phyloP scores from a whole-genome alignment of 1,139 yeast species.

The Nakaseomyces kungkrabaensis region DNA sequence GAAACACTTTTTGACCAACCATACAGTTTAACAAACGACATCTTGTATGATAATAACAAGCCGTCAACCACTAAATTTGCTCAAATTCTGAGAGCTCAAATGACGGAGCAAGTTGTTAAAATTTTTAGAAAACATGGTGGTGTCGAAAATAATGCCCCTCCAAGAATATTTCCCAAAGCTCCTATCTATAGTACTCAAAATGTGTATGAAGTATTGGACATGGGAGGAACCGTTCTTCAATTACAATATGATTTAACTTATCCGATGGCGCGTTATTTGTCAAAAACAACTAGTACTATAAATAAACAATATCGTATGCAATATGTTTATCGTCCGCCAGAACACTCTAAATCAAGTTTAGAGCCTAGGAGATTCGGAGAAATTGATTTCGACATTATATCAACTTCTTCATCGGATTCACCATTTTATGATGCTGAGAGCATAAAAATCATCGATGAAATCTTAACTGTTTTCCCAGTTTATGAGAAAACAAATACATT shows the following conservation, averaged over 20 bases:
- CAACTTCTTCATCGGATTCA: constrained; percentile 39
- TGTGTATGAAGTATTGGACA: constrained; percentile 73
- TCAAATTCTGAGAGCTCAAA: constrained; percentile 33
- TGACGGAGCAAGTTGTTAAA: constrained; percentile 45
- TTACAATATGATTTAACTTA: constrained; percentile 80
- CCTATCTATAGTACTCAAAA: constrained; percentile 54
- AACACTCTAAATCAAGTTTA: constrained; percentile 41
- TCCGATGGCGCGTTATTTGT: constrained; percentile 78
- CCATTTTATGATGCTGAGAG: constrained; percentile 77
- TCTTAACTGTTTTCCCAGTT: constrained; percentile 54
- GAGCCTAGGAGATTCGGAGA: constrained; percentile 76
- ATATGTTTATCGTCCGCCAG: constrained; percentile 66
- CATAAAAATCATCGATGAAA: constrained; percentile 68
- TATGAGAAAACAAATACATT: constrained; percentile 45
- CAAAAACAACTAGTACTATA: constrained; percentile 44
- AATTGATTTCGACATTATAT: constrained; percentile 74
- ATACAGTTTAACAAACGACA: constrained; percentile 69
- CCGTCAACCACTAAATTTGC: constrained; percentile 28
- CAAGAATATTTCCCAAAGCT: constrained; percentile 70
- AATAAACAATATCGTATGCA: constrained; percentile 63
- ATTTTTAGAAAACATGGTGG: constrained; percentile 83
- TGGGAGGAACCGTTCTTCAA: constrained; percentile 77
- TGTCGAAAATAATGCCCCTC: constrained; percentile 53
- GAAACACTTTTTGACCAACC: constrained; percentile 78
- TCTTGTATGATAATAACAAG: constrained; percentile 54